These are phyloP conservation scores for Agaricales sp. DNA, from an alignment of 1,284 basidiomycete species.

Conservation along the genomic window DNA sequence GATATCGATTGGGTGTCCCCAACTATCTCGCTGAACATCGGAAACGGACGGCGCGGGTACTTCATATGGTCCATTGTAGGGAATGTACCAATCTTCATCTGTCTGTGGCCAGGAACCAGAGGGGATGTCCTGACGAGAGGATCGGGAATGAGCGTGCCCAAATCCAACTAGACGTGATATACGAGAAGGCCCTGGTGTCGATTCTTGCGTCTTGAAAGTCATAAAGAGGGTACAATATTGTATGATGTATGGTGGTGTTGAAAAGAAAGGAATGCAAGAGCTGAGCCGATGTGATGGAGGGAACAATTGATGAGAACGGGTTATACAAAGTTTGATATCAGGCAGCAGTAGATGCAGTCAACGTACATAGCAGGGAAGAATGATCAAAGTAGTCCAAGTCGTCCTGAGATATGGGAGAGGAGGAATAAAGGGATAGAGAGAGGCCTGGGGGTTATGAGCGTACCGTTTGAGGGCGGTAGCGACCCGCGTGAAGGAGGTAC, in stretches of 20 bases:
- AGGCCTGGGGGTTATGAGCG: neutral
- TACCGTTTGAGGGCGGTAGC: neutral
- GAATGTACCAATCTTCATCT: slow-evolving; percentile 51
- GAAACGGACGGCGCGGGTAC: slow-evolving; percentile 12
- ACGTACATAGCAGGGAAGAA: neutral
- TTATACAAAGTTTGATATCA: neutral
- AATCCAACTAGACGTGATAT: slow-evolving; percentile 19
- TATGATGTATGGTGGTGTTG: neutral
- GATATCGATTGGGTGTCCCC: slow-evolving; percentile 34
- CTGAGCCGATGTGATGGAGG: neutral
- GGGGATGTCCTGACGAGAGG: slow-evolving; percentile 13
- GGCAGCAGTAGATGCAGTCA: neutral
- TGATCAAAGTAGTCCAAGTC: too few relatives aligned
- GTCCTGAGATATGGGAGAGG: too few relatives aligned
- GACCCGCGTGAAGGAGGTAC: too few relatives aligned
- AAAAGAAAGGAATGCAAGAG: neutral
- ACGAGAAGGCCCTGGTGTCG: slow-evolving; percentile 21
- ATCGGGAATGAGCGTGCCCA: slow-evolving; percentile 13
- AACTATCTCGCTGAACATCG: slow-evolving; percentile 31
- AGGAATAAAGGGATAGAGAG: too few relatives aligned
- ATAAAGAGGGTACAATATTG: slow-evolving; percentile 8
- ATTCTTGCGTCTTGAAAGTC: slow-evolving; percentile 16
- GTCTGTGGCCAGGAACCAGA: slow-evolving; percentile 9
- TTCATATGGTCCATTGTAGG: slow-evolving; percentile 53
- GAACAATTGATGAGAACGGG: slow-evolving; percentile 1